Evolutionary conservation across 306 rosid genomes (phyloP).

Genomic region (Styphnolobium japonicum): DNA sequence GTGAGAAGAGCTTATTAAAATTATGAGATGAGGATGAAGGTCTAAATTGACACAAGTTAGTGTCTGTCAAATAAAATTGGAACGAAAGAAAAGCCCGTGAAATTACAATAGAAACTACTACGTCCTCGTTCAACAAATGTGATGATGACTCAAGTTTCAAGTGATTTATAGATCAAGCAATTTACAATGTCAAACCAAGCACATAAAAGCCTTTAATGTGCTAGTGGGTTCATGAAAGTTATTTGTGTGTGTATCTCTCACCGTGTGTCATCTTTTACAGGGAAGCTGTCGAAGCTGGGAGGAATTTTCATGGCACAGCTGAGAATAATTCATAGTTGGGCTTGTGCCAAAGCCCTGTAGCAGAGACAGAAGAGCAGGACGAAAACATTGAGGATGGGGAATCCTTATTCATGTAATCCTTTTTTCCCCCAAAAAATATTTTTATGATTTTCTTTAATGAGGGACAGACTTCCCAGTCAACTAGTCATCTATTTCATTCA

Average conservation of each 20-base stretch:
- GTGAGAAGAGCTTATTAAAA: background rate
- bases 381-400: background rate
- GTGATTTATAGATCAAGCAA: background rate
- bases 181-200: background rate
- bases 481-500: background rate
- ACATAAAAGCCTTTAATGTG: background rate
- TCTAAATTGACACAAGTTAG: background rate
- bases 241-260: constrained; percentile 2
- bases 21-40: background rate
- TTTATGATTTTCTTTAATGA: background rate
- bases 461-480: constrained; percentile 7
- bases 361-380: constrained; percentile 12
- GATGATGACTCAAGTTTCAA: background rate
- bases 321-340: constrained; percentile 40
- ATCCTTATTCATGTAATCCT: background rate
- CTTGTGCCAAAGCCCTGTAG: background rate
- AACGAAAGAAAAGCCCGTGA: background rate
- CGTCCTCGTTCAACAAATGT: background rate
- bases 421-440: background rate
- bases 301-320: constrained; percentile 66
- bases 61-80: background rate
- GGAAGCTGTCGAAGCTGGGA: constrained; percentile 95
- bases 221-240: background rate
- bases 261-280: constrained; percentile 40
- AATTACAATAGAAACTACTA: background rate